Evolutionary conservation across 192 early-diverging fungal genomes (phyloP).

Genomic region (Neocallimastix lanati): DNA sequence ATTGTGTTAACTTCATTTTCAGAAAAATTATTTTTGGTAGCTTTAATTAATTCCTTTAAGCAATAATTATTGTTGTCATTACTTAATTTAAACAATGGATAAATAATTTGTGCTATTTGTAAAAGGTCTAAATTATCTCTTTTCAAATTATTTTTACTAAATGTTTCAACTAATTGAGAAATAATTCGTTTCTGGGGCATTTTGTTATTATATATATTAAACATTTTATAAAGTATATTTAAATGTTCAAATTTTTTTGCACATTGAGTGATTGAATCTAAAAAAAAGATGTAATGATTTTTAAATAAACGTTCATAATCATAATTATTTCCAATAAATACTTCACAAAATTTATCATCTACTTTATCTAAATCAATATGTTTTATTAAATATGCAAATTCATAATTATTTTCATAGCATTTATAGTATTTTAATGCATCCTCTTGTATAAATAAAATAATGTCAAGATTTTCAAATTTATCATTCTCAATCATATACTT

Average conservation of each 20-base stretch:
- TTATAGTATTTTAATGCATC: background rate
- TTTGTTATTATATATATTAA: background rate
- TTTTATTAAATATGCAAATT: background rate
- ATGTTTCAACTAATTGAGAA: background rate
- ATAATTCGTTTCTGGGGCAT: background rate
- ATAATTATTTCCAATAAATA: background rate
- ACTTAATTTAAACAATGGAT: background rate
- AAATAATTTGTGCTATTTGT: background rate
- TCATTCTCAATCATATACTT: background rate
- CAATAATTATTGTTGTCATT: background rate
- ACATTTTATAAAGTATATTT: background rate
- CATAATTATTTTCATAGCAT: background rate
- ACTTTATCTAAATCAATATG: background rate
- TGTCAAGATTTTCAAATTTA: background rate
- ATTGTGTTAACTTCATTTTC: background rate
- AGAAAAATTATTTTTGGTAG: background rate
- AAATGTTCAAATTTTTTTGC: background rate
- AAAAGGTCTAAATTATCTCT: background rate
- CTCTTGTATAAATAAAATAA: background rate
- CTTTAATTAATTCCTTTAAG: background rate
- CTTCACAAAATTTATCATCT: background rate
- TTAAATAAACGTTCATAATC: background rate
- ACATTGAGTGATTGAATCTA: background rate
- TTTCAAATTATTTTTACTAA: background rate
- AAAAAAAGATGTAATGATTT: background rate